Conservation (phyloP, 176 grass and related monocot genomes). For the Carex littledalei region DNA sequence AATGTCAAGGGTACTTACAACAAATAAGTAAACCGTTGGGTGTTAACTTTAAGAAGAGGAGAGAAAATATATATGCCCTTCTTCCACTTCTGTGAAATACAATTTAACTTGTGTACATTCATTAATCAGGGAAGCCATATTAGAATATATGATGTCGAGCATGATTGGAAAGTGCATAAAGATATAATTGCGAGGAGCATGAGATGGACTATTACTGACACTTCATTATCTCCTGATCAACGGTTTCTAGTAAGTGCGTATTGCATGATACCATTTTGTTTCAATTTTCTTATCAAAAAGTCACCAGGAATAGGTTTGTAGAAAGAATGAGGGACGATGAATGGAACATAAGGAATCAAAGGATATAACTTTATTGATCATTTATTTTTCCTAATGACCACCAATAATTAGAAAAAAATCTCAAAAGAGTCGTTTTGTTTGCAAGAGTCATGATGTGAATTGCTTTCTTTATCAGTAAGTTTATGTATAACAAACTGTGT, state of each 20-base stretch:
- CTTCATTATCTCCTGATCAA: slow-evolving; percentile 61
- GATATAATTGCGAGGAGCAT: slow-evolving; percentile 70
- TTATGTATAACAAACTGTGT: not conserved
- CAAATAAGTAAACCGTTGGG: not conserved
- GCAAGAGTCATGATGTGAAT: not conserved
- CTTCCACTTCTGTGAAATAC: not conserved
- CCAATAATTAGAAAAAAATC: not conserved
- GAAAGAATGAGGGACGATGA: not conserved
- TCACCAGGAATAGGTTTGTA: not conserved
- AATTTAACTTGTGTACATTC: slow-evolving; percentile 4
- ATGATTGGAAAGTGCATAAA: slow-evolving; percentile 55
- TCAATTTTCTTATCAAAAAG: not conserved
- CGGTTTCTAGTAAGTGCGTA: slow-evolving; percentile 43
- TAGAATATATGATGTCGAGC: slow-evolving; percentile 74
- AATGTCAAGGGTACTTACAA: not conserved
- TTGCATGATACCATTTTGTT: not conserved
- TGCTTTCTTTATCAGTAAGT: not conserved
- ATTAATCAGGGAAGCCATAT: slow-evolving; percentile 54
- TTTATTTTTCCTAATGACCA: not conserved
- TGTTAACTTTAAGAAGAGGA: not conserved
- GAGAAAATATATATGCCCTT: not conserved
- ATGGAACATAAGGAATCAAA: not conserved
- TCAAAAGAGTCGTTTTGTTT: not conserved
- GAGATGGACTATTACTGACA: slow-evolving; percentile 88
- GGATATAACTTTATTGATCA: not conserved